phyloP scores from a whole-genome alignment of 2,329 filamentous ascomycete species.

The Parastagonospora nodorum region DNA sequence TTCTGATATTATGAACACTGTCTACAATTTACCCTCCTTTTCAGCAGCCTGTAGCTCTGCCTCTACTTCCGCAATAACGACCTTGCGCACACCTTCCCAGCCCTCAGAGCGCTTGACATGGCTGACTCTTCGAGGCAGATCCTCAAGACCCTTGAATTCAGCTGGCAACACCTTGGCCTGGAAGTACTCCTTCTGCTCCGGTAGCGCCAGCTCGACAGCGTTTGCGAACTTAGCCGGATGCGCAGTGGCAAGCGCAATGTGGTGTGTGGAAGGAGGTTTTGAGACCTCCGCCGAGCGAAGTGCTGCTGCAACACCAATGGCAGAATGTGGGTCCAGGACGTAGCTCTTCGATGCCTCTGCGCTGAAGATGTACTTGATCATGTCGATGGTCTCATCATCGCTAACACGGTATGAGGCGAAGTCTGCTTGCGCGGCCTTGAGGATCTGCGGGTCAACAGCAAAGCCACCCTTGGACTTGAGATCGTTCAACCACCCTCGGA shows the following conservation, averaged over 20 bases:
- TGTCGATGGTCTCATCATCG: slow-evolving; percentile 57
- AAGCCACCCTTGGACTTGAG: slow-evolving; percentile 85
- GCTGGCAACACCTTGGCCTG: slow-evolving; percentile 79
- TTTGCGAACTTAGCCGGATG: slow-evolving; percentile 94
- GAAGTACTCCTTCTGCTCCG: slow-evolving; percentile 71
- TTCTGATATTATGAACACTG: no score
- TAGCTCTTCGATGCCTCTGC: slow-evolving; percentile 62
- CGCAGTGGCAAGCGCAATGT: slow-evolving; percentile 88
- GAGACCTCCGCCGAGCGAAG: slow-evolving; percentile 67
- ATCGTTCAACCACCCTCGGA: slow-evolving; percentile 76
- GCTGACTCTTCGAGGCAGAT: slow-evolving; percentile 74
- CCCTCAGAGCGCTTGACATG: slow-evolving; percentile 66
- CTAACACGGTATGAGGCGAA: slow-evolving; percentile 80
- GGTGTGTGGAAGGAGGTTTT: slow-evolving; percentile 57
- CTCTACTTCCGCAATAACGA: slow-evolving; percentile 76
- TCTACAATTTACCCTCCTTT: slow-evolving; percentile 16
- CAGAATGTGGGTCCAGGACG: slow-evolving; percentile 90
- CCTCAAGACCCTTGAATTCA: slow-evolving; percentile 80
- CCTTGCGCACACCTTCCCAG: slow-evolving; percentile 75
- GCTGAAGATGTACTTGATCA: slow-evolving; percentile 55
- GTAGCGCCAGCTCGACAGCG: slow-evolving; percentile 80
- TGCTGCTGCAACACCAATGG: slow-evolving; percentile 81
- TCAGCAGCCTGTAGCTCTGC: slow-evolving; percentile 43
- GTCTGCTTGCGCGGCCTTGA: slow-evolving; percentile 70
- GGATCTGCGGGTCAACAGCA: slow-evolving; percentile 74